Evolutionary conservation across 2,329 filamentous ascomycete species (phyloP).

Genomic region (Phaeoacremonium minimum): DNA sequence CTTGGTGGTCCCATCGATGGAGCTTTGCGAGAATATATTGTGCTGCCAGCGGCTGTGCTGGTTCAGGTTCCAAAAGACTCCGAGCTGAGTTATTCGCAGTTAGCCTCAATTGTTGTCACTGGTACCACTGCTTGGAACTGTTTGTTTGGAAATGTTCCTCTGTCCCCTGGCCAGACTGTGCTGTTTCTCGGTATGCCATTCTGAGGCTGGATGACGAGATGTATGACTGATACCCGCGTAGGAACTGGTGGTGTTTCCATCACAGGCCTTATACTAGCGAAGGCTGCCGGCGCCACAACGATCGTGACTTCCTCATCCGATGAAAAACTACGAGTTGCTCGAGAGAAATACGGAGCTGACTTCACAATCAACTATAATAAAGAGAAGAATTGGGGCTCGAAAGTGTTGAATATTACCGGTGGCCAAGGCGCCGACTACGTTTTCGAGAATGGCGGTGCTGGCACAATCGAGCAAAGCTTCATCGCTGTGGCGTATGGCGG

Average conservation of each 20-base stretch:
- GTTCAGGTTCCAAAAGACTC: conserved; percentile 32
- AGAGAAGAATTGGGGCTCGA: conserved; percentile 35
- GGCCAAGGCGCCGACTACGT: conserved; percentile 37
- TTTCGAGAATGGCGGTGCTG: conserved; percentile 25
- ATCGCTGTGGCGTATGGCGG: conserved; percentile 38
- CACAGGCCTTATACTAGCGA: conserved; percentile 38
- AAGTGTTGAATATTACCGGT: conserved; percentile 36
- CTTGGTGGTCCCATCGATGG: conserved; percentile 28
- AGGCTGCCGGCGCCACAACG: conserved; percentile 36
- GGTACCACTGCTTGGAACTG: conserved; percentile 44
- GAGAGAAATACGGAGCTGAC: conserved; percentile 32
- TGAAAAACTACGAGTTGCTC: conserved; percentile 33
- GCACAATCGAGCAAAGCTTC: conserved; percentile 38
- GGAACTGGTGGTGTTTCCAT: conserved; percentile 43
- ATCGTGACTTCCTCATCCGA: conserved; percentile 48
- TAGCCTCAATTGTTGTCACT: conserved; percentile 34
- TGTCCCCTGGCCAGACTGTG: conserved; percentile 34
- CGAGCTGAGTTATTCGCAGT: conserved; percentile 24
- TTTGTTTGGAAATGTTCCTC: conserved; percentile 33
- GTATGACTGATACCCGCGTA: conserved; percentile 6
- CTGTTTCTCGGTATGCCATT: conserved; percentile 23
- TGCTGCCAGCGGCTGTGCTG: conserved; percentile 30
- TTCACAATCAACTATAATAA: conserved; percentile 44
- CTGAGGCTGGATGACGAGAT: background rate
- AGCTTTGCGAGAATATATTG: conserved; percentile 33